phyloP scores from a whole-genome alignment of 2,329 filamentous ascomycete genomes.

The Scedosporium aurantiacum region DNA sequence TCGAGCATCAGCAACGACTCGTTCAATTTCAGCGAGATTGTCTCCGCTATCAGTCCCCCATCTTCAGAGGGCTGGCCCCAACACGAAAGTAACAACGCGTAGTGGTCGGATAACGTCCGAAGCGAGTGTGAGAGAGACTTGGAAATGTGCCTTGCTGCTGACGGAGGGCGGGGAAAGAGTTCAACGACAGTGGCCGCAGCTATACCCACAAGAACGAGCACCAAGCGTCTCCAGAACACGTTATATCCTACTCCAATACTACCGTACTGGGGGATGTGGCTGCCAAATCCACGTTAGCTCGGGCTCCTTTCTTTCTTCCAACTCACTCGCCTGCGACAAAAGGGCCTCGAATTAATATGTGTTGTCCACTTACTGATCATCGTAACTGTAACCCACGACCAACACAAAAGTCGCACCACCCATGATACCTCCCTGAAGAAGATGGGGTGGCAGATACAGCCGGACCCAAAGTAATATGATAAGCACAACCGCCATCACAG shows the following conservation, averaged over 20 bases:
- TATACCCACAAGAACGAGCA: conserved; percentile 33
- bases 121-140: conserved; percentile 32
- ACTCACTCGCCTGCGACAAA: too few species aligned
- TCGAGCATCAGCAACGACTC: conserved; percentile 18
- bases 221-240: conserved; percentile 35
- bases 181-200: conserved; percentile 31
- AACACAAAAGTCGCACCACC: conserved; percentile 27
- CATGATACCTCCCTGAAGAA: conserved; percentile 20
- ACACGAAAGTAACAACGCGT: conserved; percentile 34
- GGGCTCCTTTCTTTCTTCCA: too few species aligned
- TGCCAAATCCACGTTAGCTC: background rate
- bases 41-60: conserved; percentile 19
- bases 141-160: conserved; percentile 30
- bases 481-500: conserved; percentile 28
- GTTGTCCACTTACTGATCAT: conserved; percentile 15
- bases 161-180: conserved; percentile 34
- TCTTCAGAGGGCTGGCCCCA: conserved; percentile 22
- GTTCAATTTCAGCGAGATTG: conserved; percentile 19
- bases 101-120: conserved; percentile 33
- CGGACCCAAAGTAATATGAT: conserved; percentile 24
- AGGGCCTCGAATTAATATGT: too few species aligned
- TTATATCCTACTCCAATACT: conserved; percentile 33
- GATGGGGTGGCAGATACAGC: conserved; percentile 20
- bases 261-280: conserved; percentile 30
- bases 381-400: conserved; percentile 35